Evolutionary conservation across 1,139 yeast species (phyloP).

Genomic region (Saccharomyces hybrid): DNA sequence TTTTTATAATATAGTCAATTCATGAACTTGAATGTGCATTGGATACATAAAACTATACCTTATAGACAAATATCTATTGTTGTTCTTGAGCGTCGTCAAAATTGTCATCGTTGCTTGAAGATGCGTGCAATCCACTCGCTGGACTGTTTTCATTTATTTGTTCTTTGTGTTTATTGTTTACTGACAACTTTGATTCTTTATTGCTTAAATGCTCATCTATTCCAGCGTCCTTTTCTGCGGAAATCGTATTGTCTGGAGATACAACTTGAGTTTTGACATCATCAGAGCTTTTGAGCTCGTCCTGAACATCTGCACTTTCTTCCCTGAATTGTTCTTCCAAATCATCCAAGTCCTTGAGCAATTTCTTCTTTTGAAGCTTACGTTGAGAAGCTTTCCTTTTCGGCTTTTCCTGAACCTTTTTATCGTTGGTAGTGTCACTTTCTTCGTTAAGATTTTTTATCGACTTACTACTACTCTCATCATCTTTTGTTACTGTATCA

Average conservation of each 20-base stretch:
- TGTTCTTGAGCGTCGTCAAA: constrained; percentile 13
- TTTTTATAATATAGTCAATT: too few species aligned
- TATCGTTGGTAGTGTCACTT: neutral
- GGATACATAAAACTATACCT: neutral
- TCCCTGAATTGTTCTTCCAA: constrained; percentile 5
- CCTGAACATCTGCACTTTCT: neutral
- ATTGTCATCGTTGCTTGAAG: constrained; percentile 9
- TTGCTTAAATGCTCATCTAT: neutral
- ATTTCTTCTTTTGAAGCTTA: neutral
- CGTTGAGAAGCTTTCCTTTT: neutral
- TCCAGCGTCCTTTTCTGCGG: neutral
- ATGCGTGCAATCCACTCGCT: constrained; percentile 3
- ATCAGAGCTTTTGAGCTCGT: neutral
- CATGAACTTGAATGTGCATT: neutral
- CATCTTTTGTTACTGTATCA: neutral
- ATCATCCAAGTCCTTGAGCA: constrained; percentile 2
- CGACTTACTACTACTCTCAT: neutral
- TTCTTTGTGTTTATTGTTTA: neutral
- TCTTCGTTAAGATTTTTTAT: neutral
- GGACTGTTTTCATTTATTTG: neutral
- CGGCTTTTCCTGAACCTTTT: neutral
- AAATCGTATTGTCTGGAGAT: neutral
- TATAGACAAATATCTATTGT: constrained; percentile 1
- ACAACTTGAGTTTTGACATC: neutral
- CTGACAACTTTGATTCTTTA: neutral